phyloP scores from a whole-genome alignment of 2,329 filamentous ascomycete genomes.

The Penicillium sp. region DNA sequence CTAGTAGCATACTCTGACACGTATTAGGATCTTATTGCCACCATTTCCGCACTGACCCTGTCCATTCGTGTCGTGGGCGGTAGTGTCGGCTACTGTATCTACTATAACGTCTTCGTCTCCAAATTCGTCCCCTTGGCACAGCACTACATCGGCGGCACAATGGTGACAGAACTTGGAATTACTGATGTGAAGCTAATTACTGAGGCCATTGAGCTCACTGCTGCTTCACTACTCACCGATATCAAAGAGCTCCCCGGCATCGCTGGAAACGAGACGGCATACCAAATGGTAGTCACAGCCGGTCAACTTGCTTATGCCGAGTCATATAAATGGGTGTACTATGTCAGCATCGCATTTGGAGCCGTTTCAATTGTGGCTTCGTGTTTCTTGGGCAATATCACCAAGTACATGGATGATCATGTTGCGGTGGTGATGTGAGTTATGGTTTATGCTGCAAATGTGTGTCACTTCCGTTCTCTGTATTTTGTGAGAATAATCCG shows the following conservation, averaged over 20 bases:
- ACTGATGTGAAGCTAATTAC: conserved; percentile 45
- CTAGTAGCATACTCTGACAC: neutral
- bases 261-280: conserved; percentile 47
- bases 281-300: conserved; percentile 50
- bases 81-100: conserved; percentile 58
- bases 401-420: conserved; percentile 55
- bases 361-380: conserved; percentile 52
- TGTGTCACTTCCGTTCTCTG: neutral
- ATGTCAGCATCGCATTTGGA: conserved; percentile 59
- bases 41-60: conserved; percentile 62
- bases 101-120: conserved; percentile 50
- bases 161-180: conserved; percentile 48
- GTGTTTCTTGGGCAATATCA: conserved; percentile 56
- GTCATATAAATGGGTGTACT: conserved; percentile 59
- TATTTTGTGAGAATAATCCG: neutral
- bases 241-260: conserved; percentile 51
- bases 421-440: conserved; percentile 49
- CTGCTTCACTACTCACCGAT: conserved; percentile 47
- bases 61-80: conserved; percentile 66
- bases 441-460: neutral
- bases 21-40: conserved; percentile 57
- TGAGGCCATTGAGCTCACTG: conserved; percentile 51
- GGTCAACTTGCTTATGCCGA: conserved; percentile 55
- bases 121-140: conserved; percentile 45
- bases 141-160: conserved; percentile 48